These are phyloP conservation scores for Catharanthus roseus DNA, from an alignment of 257 asterid genomes.

Conservation along the genomic window DNA sequence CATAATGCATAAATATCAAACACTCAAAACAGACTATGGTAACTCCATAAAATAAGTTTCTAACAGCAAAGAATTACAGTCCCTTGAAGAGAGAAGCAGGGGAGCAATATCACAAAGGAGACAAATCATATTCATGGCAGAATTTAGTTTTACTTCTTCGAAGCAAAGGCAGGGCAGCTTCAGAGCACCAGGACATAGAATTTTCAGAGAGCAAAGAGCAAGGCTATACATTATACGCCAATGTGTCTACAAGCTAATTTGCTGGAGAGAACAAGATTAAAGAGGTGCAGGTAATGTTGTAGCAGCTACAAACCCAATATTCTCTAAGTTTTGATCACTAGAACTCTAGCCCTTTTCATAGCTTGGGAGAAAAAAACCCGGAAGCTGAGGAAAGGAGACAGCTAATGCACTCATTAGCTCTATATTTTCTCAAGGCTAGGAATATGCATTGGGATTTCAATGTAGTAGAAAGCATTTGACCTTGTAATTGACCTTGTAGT, in stretches of 20 bases:
- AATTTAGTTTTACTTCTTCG: slow-evolving; percentile 22
- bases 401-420: neutral
- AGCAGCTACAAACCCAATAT: neutral
- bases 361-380: neutral
- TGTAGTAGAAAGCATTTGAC: neutral
- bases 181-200: slow-evolving; percentile 22
- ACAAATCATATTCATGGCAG: slow-evolving; percentile 25
- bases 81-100: neutral
- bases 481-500: neutral
- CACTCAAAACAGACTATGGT: slow-evolving; percentile 7
- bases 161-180: slow-evolving; percentile 21
- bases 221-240: slow-evolving; percentile 45
- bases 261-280: slow-evolving; percentile 50
- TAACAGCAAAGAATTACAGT: neutral
- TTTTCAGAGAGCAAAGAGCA: slow-evolving; percentile 47
- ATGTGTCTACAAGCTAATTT: slow-evolving; percentile 52
- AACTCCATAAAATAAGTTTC: neutral
- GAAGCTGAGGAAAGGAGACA: neutral
- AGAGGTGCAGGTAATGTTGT: neutral
- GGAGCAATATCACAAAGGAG: neutral
- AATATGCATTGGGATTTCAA: neutral
- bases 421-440: too few species aligned
- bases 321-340: neutral
- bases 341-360: neutral
- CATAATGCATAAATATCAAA: slow-evolving; percentile 14